Percentiles rank a stretch among this genome's conserved stretches.
These are phyloP conservation scores for Ogataea zsoltii DNA, from an alignment of 805 yeast species.

Conservation along the genomic window DNA sequence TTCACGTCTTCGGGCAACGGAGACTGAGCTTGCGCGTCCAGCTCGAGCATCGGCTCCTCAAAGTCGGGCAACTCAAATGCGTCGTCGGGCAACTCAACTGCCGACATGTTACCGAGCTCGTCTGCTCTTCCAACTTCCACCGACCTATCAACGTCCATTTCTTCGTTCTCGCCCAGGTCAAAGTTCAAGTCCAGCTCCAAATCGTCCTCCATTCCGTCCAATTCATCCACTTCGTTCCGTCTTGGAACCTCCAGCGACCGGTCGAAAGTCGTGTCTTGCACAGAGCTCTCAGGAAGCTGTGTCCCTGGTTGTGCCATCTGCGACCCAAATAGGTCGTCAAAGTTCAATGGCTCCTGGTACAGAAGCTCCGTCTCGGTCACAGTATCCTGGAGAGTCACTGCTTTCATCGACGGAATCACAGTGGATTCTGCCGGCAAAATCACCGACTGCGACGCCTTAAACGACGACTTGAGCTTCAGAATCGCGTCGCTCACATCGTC, in stretches of 20 bases:
- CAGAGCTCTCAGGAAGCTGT: constrained; percentile 11
- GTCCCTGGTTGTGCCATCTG: constrained; percentile 13
- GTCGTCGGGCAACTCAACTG: constrained; percentile 26
- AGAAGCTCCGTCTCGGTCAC: constrained; percentile 76
- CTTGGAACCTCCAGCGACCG: constrained; percentile 71
- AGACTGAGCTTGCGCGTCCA: constrained; percentile 12
- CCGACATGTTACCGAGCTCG: constrained; percentile 26
- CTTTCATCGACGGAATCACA: constrained; percentile 57
- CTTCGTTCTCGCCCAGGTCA: constrained; percentile 28
- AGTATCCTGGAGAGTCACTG: constrained; percentile 69
- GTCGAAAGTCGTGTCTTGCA: constrained; percentile 39
- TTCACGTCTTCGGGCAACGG: constrained; percentile 11
- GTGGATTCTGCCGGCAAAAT: constrained; percentile 63
- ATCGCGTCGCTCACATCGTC: constrained; percentile 84
- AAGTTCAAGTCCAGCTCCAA: constrained; percentile 36
- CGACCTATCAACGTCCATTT: constrained; percentile 34
- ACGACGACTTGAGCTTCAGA: constrained; percentile 67
- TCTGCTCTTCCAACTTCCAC: constrained; percentile 55
- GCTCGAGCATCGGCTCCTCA: constrained; percentile 26
- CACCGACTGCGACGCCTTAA: constrained; percentile 49
- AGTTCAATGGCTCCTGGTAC: constrained; percentile 58
- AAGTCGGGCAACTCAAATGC: constrained; percentile 43
- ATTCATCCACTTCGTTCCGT: constrained; percentile 35
- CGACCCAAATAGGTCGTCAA: constrained; percentile 35
- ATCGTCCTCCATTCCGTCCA: constrained; percentile 34